A percentile compares a stretch with the other conserved stretches of the same genome.
These are phyloP conservation scores for Hypoxylon sp. DNA, from an alignment of 2,329 filamentous ascomycete species.

Conservation along the genomic window DNA sequence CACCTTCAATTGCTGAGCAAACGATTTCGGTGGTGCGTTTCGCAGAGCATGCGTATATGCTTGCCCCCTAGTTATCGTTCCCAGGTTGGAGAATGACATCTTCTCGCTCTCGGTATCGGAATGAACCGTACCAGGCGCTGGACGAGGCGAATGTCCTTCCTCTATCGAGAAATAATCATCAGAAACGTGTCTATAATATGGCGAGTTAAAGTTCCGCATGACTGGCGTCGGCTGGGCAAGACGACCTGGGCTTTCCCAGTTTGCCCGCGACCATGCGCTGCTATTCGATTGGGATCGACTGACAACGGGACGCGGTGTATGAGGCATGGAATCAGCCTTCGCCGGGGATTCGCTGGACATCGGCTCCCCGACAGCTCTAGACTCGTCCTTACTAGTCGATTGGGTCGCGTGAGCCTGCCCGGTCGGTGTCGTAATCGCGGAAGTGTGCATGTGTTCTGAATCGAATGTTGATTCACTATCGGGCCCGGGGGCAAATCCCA, in stretches of 20 bases:
- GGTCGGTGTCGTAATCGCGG: background rate
- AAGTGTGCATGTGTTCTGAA: slow-evolving; percentile 26
- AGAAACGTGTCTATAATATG: slow-evolving; percentile 49
- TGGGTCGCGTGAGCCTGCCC: background rate
- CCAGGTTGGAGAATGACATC: slow-evolving; percentile 55
- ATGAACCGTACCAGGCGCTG: slow-evolving; percentile 44
- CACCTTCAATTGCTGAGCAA: slow-evolving; percentile 78
- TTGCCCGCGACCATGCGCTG: slow-evolving; percentile 35
- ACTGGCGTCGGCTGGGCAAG: slow-evolving; percentile 48
- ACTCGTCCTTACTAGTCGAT: background rate
- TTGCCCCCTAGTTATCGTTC: slow-evolving; percentile 53
- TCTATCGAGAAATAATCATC: slow-evolving; percentile 38
- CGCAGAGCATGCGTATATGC: slow-evolving; percentile 80
- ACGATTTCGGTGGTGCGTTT: slow-evolving; percentile 76
- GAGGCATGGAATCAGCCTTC: slow-evolving; percentile 26
- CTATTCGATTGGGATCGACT: slow-evolving; percentile 37
- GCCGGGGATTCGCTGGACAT: slow-evolving; percentile 3
- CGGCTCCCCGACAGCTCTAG: background rate
- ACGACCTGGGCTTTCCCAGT: slow-evolving; percentile 5
- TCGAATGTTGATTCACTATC: slow-evolving; percentile 35
- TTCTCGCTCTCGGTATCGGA: slow-evolving; percentile 60
- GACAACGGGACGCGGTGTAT: slow-evolving; percentile 46
- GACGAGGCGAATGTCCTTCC: slow-evolving; percentile 31
- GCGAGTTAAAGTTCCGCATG: slow-evolving; percentile 56
- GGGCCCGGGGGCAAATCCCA: slow-evolving; percentile 66